phyloP scores from a whole-genome alignment of 2,329 filamentous ascomycete species.

The Xylaria sp. region DNA sequence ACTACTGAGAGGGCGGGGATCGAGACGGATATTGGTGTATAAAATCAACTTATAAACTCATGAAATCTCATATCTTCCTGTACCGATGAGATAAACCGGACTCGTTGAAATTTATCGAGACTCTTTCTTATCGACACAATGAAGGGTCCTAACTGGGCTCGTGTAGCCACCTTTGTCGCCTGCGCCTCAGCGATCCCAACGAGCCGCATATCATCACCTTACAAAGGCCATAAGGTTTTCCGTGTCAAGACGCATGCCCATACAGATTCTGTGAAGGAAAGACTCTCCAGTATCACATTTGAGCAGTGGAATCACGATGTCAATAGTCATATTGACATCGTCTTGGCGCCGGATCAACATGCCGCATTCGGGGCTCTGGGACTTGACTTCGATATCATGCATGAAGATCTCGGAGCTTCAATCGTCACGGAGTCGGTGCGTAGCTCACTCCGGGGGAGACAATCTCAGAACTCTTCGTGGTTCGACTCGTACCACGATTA shows the following conservation, averaged over 20 bases:
- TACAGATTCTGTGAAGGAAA: conserved; percentile 50
- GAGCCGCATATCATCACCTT: conserved; percentile 47
- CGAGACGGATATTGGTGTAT: not conserved
- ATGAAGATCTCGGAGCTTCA: conserved; percentile 48
- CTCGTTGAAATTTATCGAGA: no score
- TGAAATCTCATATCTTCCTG: not conserved
- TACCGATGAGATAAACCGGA: not conserved
- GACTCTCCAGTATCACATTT: conserved; percentile 44
- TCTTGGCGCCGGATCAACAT: conserved; percentile 48
- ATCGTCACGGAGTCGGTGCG: conserved; percentile 47
- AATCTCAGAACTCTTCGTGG: conserved; percentile 54
- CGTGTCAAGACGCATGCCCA: conserved; percentile 58
- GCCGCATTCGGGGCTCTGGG: conserved; percentile 47
- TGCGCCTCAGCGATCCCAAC: conserved; percentile 18
- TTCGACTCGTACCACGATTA: conserved; percentile 63
- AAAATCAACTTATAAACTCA: not conserved
- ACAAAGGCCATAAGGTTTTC: conserved; percentile 59
- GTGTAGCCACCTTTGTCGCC: not conserved
- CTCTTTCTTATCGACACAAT: conserved; percentile 10
- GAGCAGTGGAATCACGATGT: conserved; percentile 44
- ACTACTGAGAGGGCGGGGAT: not conserved
- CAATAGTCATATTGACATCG: conserved; percentile 48
- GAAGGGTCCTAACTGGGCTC: not conserved
- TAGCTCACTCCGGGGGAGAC: conserved; percentile 29
- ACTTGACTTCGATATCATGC: conserved; percentile 48